A percentile compares a stretch with the other conserved stretches of the same genome.
These are phyloP conservation scores for Exsudoporus frostii DNA, from an alignment of 768 basidiomycete species.

Conservation along the genomic window DNA sequence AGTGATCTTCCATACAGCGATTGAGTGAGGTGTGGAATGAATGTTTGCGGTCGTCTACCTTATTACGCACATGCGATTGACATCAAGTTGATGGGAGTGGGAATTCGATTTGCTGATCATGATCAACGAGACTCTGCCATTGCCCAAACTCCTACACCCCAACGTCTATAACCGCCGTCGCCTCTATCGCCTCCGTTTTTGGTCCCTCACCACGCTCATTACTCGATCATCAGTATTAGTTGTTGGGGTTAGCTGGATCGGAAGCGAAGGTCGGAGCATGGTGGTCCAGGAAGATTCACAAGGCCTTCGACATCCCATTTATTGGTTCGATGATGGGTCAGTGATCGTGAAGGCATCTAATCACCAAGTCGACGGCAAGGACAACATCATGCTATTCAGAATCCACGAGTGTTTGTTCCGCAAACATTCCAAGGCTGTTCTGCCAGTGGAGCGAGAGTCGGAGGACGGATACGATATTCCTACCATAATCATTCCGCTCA, in stretches of 20 bases:
- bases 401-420: slow-evolving; percentile 52
- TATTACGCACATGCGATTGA: neutral
- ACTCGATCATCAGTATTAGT: slow-evolving; percentile 5
- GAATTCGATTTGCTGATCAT: neutral
- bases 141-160: neutral
- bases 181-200: neutral
- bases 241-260: slow-evolving; percentile 4
- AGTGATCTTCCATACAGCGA: slow-evolving; percentile 84
- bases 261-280: neutral
- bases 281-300: neutral
- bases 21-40: slow-evolving; percentile 83
- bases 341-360: slow-evolving; percentile 45
- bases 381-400: slow-evolving; percentile 42
- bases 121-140: no score
- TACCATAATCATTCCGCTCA: slow-evolving; percentile 34
- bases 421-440: slow-evolving; percentile 42
- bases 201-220: slow-evolving; percentile 6
- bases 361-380: slow-evolving; percentile 11
- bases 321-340: slow-evolving; percentile 69
- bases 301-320: slow-evolving; percentile 40
- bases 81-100: neutral
- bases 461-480: slow-evolving; percentile 9
- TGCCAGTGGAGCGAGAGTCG: slow-evolving; percentile 3
- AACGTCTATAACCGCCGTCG: neutral
- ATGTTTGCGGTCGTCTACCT: neutral